Percentiles rank a stretch among this genome's conserved stretches.
These are phyloP conservation scores for Lentinus polychrous DNA, from an alignment of 1,284 basidiomycete species.

Conservation along the genomic window DNA sequence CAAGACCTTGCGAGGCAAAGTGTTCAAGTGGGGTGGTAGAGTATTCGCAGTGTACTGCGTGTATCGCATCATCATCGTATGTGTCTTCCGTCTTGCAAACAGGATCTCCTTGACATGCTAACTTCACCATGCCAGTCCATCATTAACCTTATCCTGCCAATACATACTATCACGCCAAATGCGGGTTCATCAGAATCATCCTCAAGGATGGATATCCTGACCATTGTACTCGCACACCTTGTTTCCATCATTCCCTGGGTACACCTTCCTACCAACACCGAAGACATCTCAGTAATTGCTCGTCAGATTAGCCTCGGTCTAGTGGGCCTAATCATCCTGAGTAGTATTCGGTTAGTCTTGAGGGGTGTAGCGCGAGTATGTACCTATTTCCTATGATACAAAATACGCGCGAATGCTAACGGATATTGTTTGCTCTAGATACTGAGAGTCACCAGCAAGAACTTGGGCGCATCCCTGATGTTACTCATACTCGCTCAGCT, in stretches of 20 bases:
- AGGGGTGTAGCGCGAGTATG: conserved; percentile 56
- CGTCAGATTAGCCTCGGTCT: conserved; percentile 64
- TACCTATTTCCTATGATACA: conserved; percentile 12
- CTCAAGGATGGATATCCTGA: conserved; percentile 54
- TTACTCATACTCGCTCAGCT: conserved; percentile 68
- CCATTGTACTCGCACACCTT: conserved; percentile 45
- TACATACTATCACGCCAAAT: conserved; percentile 22
- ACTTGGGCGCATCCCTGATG: conserved; percentile 63
- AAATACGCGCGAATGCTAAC: neutral
- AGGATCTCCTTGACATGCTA: neutral
- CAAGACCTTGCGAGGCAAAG: conserved; percentile 46
- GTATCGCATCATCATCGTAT: conserved; percentile 55
- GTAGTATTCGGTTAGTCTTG: conserved; percentile 61
- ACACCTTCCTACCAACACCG: conserved; percentile 22
- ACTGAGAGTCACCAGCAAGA: conserved; percentile 58
- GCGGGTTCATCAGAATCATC: conserved; percentile 26
- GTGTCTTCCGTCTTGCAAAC: conserved; percentile 21
- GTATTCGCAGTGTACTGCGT: conserved; percentile 65
- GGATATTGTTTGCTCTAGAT: conserved; percentile 29
- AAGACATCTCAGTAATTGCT: conserved; percentile 42
- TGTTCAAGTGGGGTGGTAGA: conserved; percentile 40
- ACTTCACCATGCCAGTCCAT: conserved; percentile 37
- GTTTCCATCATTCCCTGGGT: conserved; percentile 40
- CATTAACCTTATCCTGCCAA: conserved; percentile 47
- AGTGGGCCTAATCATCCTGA: conserved; percentile 67